Evolutionary conservation across 441 rosid genomes (phyloP), one percentile per base, ranked within the genome.

Genomic region (Gossypium gossypioides): DNA sequence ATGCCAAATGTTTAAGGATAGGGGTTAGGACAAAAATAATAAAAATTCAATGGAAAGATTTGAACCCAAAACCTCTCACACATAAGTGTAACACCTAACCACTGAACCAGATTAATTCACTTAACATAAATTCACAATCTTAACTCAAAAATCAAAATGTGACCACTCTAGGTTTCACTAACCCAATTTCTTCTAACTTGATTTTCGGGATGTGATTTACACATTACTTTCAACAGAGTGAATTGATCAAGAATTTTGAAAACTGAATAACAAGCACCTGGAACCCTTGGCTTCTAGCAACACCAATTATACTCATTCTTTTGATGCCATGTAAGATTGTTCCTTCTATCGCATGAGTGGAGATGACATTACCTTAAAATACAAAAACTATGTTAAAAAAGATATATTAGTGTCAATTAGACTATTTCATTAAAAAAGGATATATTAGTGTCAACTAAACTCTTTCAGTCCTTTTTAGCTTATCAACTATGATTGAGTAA

Each of bases 291-390:
- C 81, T 86, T 67, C 79, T 84, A 65, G 69, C 21, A 65, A 65
- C 69, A 44, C n/a, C 96, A 67, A 93, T 90, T 68, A 91, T 85
- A 76, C 95, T 92, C 82, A 87, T 94, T 71, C 96, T 77, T 0
- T 96, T 94, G 81, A 94, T 91, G 67, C 97, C 98, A 0, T 93
- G 97, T 65, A 91, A 84, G 75, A 91, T 94, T 2, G 97, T 91
- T 68, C 97, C 97, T 81, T 90, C 86, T 65, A 93, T 85, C 65
- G 83, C 87, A 10, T 96, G 98, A 69, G 97, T 93, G 40, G 84
- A 84, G 52, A 93, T 82, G 75, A 81, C 78, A 24, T 87, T 88
- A 59, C 77, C 89, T 97, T 93, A 69, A 9, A 64, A 85, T 10
- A 75, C 60, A 77, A 37, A 22, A 58, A 13, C 3, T 56, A 6